phyloP scores from a whole-genome alignment of 441 rosid genomes.

The Viola pubescens region DNA sequence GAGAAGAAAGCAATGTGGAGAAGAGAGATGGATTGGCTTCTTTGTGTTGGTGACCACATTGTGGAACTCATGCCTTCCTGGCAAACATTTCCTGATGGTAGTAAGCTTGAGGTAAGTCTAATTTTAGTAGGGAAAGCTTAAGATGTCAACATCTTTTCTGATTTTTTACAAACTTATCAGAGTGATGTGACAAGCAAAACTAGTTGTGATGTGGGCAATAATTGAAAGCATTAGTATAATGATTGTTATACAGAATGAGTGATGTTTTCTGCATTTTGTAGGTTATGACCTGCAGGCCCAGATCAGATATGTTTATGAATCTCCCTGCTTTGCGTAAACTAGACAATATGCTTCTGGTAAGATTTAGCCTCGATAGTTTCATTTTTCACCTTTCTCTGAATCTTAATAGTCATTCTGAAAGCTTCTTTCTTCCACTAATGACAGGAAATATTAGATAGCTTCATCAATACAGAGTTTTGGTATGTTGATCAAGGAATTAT shows the following conservation, averaged over 20 bases:
- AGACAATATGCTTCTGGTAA: slow-evolving; percentile 92
- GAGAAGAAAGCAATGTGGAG: slow-evolving; percentile 91
- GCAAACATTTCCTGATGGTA: slow-evolving; percentile 85
- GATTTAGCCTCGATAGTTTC: slow-evolving; percentile 19
- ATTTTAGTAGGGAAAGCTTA: slow-evolving; percentile 5
- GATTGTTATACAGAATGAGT: too few species aligned
- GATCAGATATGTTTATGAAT: slow-evolving; percentile 74
- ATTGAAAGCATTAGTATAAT: too few species aligned
- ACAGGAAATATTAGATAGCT: slow-evolving; percentile 86
- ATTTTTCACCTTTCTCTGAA: not conserved
- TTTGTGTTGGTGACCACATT: slow-evolving; percentile 78
- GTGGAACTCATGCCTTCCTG: slow-evolving; percentile 75
- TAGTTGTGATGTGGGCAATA: too few species aligned
- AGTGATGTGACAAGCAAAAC: too few species aligned
- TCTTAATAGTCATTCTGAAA: slow-evolving; percentile 10
- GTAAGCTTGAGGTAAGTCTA: slow-evolving; percentile 70
- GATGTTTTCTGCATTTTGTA: slow-evolving; percentile 18
- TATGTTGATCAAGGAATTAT: slow-evolving; percentile 88
- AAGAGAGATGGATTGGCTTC: slow-evolving; percentile 92
- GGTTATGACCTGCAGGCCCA: slow-evolving; percentile 93
- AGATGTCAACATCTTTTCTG: too few species aligned
- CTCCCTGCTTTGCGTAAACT: slow-evolving; percentile 88
- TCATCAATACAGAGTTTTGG: slow-evolving; percentile 74
- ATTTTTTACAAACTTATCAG: too few species aligned
- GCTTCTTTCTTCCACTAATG: not conserved